Percentiles rank a stretch among this genome's conserved stretches.
These are phyloP conservation scores for Chalara sp. DNA, from an alignment of 2,329 filamentous ascomycete genomes.

Conservation along the genomic window DNA sequence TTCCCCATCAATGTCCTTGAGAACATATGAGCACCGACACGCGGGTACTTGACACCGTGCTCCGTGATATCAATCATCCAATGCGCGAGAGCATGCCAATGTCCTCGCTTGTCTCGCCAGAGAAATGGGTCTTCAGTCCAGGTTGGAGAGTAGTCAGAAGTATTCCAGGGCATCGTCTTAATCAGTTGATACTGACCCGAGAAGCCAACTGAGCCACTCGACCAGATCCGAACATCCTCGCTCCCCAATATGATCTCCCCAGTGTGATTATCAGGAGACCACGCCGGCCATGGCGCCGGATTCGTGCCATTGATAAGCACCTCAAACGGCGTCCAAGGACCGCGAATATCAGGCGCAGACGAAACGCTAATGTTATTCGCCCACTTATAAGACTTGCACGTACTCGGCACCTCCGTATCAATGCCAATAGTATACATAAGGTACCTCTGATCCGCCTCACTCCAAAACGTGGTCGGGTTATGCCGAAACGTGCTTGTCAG, in stretches of 20 bases:
- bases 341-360: constrained; percentile 6
- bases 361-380: constrained; percentile 3
- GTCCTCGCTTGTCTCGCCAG: constrained; percentile 30
- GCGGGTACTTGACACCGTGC: constrained; percentile 21
- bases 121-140: constrained; percentile 29
- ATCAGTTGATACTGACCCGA: constrained; percentile 1
- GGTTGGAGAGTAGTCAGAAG: neutral
- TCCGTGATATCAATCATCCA: constrained; percentile 27
- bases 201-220: neutral
- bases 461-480: constrained; percentile 39
- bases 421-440: constrained; percentile 37
- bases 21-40: constrained; percentile 29
- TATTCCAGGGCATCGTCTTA: neutral
- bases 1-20: constrained; percentile 21
- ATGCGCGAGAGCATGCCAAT: constrained; percentile 30
- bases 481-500: constrained; percentile 38
- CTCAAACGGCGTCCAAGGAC: constrained; percentile 4
- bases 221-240: constrained; percentile 1
- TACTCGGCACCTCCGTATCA: constrained; percentile 5
- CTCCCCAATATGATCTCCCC: constrained; percentile 23
- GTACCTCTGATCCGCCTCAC: constrained; percentile 35
- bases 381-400: constrained; percentile 5
- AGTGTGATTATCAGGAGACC: constrained; percentile 10
- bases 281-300: constrained; percentile 30
- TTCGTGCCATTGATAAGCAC: constrained; percentile 30